Base-by-base conservation (phyloP, 2,329 filamentous ascomycete genomes). In the Plenodomus lindquistii region DNA sequence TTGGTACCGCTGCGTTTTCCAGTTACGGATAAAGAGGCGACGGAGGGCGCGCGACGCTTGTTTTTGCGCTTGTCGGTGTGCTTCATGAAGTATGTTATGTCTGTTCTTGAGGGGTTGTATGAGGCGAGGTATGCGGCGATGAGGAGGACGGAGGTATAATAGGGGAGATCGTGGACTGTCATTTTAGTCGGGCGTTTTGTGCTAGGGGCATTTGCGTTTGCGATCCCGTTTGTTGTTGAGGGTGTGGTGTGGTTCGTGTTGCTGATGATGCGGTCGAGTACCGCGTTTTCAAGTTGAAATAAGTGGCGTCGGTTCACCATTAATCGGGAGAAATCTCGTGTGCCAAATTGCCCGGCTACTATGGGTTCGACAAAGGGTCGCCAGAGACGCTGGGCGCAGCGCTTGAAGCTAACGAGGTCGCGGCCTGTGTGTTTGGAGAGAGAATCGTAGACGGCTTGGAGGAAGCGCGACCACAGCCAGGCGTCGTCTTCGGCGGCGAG, bases 361-460 rank as follows among this genome's bases (percentile, higher is more conserved):
- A 97, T 82, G 0, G 93, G 93, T 6, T 84, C 81, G 1, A 89
- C 86, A 71, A 99, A 97, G 3, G 85, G 82, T 10, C 87, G 85
- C 94, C 94, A 99, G 17, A 97, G 81, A 37, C 85, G 83, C 40
- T 83, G 73, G 65, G 88, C 91, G 41, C 87, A 83, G 29, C 83
- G 81, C 3, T 78, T 80, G 59, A 96, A 91, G 10, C 83, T 82
- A 1, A 87, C 80, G 13, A 97, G 79, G 31, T 93, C 91, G 41
- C 91, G 85, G 1, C 88, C 88, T 2, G 91, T 91, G 39, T 90
- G 85, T 55, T 87, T 89, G 40, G 87, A 85, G 11, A 97, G 79
- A 1, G 92, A 85, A 67, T 99, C 94, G 79, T 95, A 94, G 13
- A 96, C 85, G 4, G 90, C 89, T 40, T 84, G 84, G 53, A 87